These are phyloP conservation scores for Komagataella pseudopastoris DNA, from an alignment of 805 yeast species.

Conservation along the genomic window DNA sequence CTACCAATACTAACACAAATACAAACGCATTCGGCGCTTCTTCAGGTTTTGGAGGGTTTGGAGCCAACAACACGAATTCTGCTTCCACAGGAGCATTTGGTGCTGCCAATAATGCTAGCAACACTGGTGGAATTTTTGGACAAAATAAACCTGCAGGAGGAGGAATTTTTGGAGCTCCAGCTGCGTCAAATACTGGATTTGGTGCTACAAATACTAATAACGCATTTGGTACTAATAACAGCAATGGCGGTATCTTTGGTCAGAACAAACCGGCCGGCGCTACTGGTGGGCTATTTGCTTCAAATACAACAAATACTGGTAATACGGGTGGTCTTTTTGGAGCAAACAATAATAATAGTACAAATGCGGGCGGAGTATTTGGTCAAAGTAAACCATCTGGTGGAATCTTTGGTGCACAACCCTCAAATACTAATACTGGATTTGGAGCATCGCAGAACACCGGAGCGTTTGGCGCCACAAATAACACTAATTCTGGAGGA, in stretches of 20 bases:
- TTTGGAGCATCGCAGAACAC: slow-evolving; percentile 8
- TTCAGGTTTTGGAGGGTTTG: slow-evolving; percentile 6
- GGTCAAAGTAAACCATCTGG: slow-evolving; percentile 16
- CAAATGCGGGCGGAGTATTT: slow-evolving; percentile 18
- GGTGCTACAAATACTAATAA: slow-evolving; percentile 3
- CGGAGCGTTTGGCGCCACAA: slow-evolving; percentile 10
- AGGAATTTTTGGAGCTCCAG: slow-evolving; percentile 21
- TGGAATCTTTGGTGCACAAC: slow-evolving; percentile 19
- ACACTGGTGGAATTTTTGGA: slow-evolving; percentile 8
- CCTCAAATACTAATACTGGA: slow-evolving; percentile 8
- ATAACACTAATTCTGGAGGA: slow-evolving; percentile 5
- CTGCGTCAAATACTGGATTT: slow-evolving; percentile 10
- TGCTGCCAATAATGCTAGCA: slow-evolving; percentile 8
- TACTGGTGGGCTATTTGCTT: slow-evolving; percentile 26
- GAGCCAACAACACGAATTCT: slow-evolving; percentile 8
- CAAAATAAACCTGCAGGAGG: slow-evolving; percentile 10
- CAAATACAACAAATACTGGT: slow-evolving; percentile 10
- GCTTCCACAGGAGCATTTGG: slow-evolving; percentile 8
- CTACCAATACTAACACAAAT: slow-evolving; percentile 11
- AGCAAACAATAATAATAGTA: slow-evolving; percentile 10
- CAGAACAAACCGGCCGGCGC: slow-evolving; percentile 4
- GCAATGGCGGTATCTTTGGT: neutral
- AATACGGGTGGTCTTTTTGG: slow-evolving; percentile 8
- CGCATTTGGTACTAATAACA: slow-evolving; percentile 20
- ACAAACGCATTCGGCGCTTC: slow-evolving; percentile 18